Evolutionary conservation across 768 basidiomycete species (phyloP), one percentile per base, ranked within the genome.

Genomic region (Leccinum olivaceopallidum): DNA sequence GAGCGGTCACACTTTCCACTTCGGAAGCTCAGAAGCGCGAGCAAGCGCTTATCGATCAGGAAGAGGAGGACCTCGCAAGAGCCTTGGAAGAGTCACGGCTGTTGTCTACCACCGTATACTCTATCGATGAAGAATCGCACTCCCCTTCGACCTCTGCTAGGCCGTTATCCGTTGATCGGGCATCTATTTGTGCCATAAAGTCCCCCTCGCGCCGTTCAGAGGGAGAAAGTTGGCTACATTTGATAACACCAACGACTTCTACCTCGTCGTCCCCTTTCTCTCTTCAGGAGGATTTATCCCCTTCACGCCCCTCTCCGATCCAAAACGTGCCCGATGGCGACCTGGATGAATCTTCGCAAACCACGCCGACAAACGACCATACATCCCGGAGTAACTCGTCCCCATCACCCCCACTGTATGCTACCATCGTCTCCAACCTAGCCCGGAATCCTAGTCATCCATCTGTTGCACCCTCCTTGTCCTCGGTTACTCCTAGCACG

Each of bases 1-100:
- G 81, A 16, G 82, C 80, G 16, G 64, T 85, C 53, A 82, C 85
- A 2, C 76, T 81, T 58, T 81, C 73, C 13, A 60, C 56, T 1
- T 64, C 81, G 18, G 83, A 83, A 52, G 75, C 78, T 8, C 66
- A 55, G 37, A 64, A 55, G n/a, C 71, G 53, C 20, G 71, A 74
- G 49, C 60, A 67, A 49, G 66, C 60, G 7, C 24, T 75, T 50
- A 60, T 67, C 34, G 65, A 65, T 22, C 70, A 70, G 60, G 89
- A 92, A 68, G 87, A 90, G 59, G 84, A 85, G 32, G 86, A 90
- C 48, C 75, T 92, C 14, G 83, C 83, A 22, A 79, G 78, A 62
- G 90, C 89, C 0, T 65, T 92, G 59, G 80, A 83, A 63, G 81
- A 81, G 60, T 88, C 87, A 2, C 73, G 74, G n/a, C 47, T 74